These are phyloP conservation scores for Physaria fendleri DNA, from an alignment of 345 rosid genomes.

Conservation along the genomic window DNA sequence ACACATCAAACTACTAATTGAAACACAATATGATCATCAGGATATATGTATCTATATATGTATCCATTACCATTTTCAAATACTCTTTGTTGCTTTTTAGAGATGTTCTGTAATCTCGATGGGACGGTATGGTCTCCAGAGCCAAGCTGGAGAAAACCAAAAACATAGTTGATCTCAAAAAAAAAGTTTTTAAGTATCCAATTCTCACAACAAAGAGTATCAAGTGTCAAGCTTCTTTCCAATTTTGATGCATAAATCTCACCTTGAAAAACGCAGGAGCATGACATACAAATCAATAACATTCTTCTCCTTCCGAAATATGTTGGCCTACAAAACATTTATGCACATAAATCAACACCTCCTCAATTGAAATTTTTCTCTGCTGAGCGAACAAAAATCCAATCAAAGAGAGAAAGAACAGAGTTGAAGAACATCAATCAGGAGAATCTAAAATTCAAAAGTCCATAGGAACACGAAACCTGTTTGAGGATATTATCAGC, in stretches of 20 bases:
- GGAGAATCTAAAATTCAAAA: background rate
- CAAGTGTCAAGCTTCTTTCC: background rate
- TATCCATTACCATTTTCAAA: constrained; percentile 51
- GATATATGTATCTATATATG: background rate
- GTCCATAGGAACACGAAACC: constrained; percentile 31
- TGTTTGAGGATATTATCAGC: constrained; percentile 90
- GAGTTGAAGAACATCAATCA: background rate
- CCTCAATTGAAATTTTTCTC: too few relatives aligned
- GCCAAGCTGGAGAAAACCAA: constrained; percentile 62
- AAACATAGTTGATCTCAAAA: constrained; percentile 2
- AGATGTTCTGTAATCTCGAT: constrained; percentile 65
- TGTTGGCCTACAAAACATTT: constrained; percentile 60
- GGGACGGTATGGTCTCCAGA: constrained; percentile 85
- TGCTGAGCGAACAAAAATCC: background rate
- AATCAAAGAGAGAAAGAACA: background rate
- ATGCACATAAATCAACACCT: too few relatives aligned
- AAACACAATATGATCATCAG: background rate
- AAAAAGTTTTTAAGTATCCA: background rate
- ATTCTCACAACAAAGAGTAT: background rate
- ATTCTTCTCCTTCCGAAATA: constrained; percentile 86
- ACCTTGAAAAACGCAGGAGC: constrained; percentile 97
- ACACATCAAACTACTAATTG: constrained; percentile 19
- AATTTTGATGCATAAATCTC: constrained; percentile 10
- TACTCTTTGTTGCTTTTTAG: constrained; percentile 41
- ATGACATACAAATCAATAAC: constrained; percentile 77